Base-by-base conservation (phyloP, 805 yeast genomes). In the Maudiozyma turicensis region DNA sequence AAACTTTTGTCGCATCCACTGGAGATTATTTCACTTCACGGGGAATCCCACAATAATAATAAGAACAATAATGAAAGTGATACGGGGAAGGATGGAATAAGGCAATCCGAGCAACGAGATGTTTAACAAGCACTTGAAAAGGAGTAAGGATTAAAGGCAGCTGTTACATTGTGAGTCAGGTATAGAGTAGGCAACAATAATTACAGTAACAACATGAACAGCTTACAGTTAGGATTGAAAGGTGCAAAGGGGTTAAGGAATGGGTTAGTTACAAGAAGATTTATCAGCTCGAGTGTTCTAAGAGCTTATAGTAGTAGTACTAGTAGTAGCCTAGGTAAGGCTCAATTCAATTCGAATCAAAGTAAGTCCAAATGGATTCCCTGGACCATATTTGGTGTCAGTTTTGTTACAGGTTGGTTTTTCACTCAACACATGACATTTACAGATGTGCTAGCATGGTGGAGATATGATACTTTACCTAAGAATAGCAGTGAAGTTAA, bases 401-500 rank as follows among this genome's bases (percentile, higher is more conserved):
- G 62, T 49, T 66, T 65, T 45, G 44, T 54, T 14, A 14, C 54
- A 1, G 70, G 70, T 2, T 64, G 66, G 63, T 53, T 49, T 30
- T 49, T 65, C 3, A 64, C 69, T 1, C 64, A 64, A 43, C 64
- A 65, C 48, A 57, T 63, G 63, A 65, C 69, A 1, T 58, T 65
- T 40, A 60, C 67, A 11, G 70, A 66, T 51, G 29, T 66, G 32
- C 46, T 66, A 53, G 68, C 70, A 0, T 64, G 54, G 46, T 65
- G 66, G 63, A 54, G 58, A 40, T 65, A 62, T 44, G 68, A 64
- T 39, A 55, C 56, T 14, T 51, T 66, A 13, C 67, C 69, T 3
- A 46, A 53, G 35, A 58, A 59, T 15, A 54, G 65, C 4, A 59
- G 58, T 26, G 63, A 64, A 13, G 65, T 67, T 2, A 47, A 51